These are phyloP conservation scores for Barnettozyma sucrosica DNA, from an alignment of 805 yeast genomes.

Conservation along the genomic window DNA sequence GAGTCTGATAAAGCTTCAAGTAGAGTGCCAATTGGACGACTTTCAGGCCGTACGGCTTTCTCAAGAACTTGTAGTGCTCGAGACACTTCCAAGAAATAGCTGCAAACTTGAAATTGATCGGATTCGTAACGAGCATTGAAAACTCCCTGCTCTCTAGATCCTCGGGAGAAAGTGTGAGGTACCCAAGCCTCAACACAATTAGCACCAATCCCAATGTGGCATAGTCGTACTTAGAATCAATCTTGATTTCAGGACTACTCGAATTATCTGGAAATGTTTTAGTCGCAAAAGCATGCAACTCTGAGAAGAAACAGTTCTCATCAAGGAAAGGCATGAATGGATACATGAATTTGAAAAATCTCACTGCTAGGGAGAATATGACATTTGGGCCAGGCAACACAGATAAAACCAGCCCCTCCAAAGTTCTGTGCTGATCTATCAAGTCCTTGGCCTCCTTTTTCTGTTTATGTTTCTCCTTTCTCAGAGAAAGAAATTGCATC, in stretches of 20 bases:
- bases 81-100: conserved; percentile 33
- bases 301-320: conserved; percentile 19
- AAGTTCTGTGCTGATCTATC: neutral
- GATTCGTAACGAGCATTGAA: conserved; percentile 3
- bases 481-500: conserved; percentile 6
- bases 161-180: conserved; percentile 13
- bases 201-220: conserved; percentile 21
- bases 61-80: conserved; percentile 42
- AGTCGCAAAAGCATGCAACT: conserved; percentile 14
- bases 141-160: conserved; percentile 11
- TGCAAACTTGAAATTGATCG: conserved; percentile 9
- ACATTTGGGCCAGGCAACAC: conserved; percentile 16
- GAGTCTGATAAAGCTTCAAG: conserved; percentile 41
- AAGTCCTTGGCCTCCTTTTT: conserved; percentile 6
- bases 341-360: conserved; percentile 23
- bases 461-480: conserved; percentile 11
- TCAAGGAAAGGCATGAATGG: conserved; percentile 24
- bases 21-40: conserved; percentile 49
- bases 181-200: conserved; percentile 20
- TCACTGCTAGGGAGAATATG: conserved; percentile 14
- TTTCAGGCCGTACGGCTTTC: conserved; percentile 39
- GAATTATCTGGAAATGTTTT: neutral
- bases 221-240: conserved; percentile 18
- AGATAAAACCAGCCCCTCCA: conserved; percentile 13
- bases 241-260: conserved; percentile 7